Percentiles rank a stretch among this genome's conserved stretches.
phyloP scores from a whole-genome alignment of 345 rosid species.

The Lenwebbia sp. region DNA sequence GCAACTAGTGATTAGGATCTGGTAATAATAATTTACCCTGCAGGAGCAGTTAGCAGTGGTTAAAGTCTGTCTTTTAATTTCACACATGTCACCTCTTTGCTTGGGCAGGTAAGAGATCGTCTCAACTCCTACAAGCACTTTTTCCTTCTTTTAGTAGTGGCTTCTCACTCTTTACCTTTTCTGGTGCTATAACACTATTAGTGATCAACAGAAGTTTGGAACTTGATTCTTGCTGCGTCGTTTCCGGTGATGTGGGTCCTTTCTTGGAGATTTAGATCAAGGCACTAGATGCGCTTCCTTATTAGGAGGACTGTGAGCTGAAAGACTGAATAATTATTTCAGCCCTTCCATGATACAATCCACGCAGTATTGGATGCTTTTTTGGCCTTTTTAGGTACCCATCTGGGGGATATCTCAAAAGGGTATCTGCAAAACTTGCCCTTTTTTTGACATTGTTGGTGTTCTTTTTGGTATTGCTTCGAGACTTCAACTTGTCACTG shows the following conservation, averaged over 20 bases:
- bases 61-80: slow-evolving; percentile 44
- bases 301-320: slow-evolving; percentile 12
- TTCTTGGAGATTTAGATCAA: neutral
- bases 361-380: slow-evolving; percentile 43
- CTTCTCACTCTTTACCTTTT: neutral
- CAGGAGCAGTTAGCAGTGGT: slow-evolving; percentile 45
- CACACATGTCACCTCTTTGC: slow-evolving; percentile 43
- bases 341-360: slow-evolving; percentile 22
- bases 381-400: slow-evolving; percentile 21
- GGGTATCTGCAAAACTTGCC: slow-evolving; percentile 15
- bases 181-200: neutral
- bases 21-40: slow-evolving; percentile 39
- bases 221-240: neutral
- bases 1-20: slow-evolving; percentile 11
- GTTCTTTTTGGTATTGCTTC: slow-evolving; percentile 28
- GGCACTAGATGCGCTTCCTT: neutral
- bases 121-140: slow-evolving; percentile 3
- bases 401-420: slow-evolving; percentile 36
- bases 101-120: slow-evolving; percentile 30
- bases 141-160: neutral
- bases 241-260: neutral
- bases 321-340: slow-evolving; percentile 24
- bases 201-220: neutral
- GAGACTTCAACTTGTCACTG: slow-evolving; percentile 8
- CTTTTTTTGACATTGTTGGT: slow-evolving; percentile 8